A percentile compares a stretch with the other conserved stretches of the same genome.
phyloP scores from a whole-genome alignment of 2,329 filamentous ascomycete species.

The Fusarium nanum region DNA sequence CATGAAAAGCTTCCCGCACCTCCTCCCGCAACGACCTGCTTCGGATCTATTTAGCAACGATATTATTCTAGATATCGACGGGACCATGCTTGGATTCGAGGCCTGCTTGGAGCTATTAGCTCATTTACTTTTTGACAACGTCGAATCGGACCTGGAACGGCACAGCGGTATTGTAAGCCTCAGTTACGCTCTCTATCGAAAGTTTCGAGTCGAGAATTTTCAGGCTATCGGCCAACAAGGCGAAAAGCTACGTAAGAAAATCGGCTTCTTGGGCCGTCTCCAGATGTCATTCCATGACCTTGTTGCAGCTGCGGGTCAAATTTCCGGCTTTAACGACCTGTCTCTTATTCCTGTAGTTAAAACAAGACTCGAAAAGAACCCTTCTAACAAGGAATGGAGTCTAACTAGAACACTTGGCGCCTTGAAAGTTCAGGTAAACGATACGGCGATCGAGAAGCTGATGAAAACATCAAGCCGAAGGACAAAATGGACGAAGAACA shows the following conservation, averaged over 20 bases:
- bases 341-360: neutral
- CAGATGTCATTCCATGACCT: neutral
- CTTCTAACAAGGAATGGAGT: neutral
- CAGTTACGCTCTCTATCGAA: neutral
- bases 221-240: neutral
- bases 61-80: neutral
- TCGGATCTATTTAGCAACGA: neutral
- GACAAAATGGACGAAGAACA: neutral
- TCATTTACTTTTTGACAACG: neutral
- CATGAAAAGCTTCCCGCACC: neutral
- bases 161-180: neutral
- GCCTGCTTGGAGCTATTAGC: neutral
- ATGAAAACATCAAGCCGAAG: neutral
- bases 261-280: neutral
- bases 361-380: neutral
- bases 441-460: neutral
- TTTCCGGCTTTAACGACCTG: neutral
- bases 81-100: neutral
- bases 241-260: neutral
- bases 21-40: neutral
- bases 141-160: neutral
- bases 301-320: neutral
- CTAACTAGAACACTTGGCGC: neutral
- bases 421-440: neutral
- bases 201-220: neutral